These are phyloP conservation scores for Esteya vermicola DNA, from an alignment of 2,329 filamentous ascomycete genomes.

Conservation along the genomic window DNA sequence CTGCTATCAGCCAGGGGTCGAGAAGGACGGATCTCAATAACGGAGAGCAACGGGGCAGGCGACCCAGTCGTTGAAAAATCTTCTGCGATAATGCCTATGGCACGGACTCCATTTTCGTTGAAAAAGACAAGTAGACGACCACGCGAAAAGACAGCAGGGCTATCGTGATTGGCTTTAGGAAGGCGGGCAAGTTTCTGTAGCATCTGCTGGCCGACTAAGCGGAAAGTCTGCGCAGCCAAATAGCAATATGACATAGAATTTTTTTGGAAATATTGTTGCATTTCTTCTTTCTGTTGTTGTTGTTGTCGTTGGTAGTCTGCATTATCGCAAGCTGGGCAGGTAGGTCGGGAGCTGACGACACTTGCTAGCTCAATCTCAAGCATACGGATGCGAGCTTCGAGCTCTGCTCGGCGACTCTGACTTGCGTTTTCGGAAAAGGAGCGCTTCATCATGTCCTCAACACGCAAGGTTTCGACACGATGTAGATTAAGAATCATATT, in stretches of 20 bases:
- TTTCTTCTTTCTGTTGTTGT: slow-evolving; percentile 36
- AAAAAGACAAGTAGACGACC: slow-evolving; percentile 67
- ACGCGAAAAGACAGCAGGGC: slow-evolving; percentile 63
- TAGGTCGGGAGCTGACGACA: slow-evolving; percentile 56
- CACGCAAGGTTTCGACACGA: slow-evolving; percentile 90
- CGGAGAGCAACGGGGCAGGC: slow-evolving; percentile 30
- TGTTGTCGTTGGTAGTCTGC: slow-evolving; percentile 47
- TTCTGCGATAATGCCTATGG: slow-evolving; percentile 53
- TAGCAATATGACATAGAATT: slow-evolving; percentile 70
- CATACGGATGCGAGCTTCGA: slow-evolving; percentile 85
- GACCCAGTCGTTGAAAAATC: slow-evolving; percentile 25
- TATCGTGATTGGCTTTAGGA: slow-evolving; percentile 53
- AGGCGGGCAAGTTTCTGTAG: slow-evolving; percentile 65
- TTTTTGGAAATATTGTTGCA: neutral
- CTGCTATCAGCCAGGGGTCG: slow-evolving; percentile 70
- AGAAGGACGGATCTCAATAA: slow-evolving; percentile 50
- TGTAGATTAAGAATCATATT: slow-evolving; percentile 98
- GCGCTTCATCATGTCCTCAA: slow-evolving; percentile 99
- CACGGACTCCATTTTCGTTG: slow-evolving; percentile 69
- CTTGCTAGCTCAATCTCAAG: slow-evolving; percentile 86
- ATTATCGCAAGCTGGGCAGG: too few species aligned
- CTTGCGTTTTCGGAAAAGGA: slow-evolving; percentile 98
- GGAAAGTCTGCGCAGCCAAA: slow-evolving; percentile 65
- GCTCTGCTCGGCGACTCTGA: slow-evolving; percentile 83
- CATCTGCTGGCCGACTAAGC: slow-evolving; percentile 65